Percentiles rank a stretch among this genome's conserved stretches.
Evolutionary conservation across 2,329 filamentous ascomycete genomes (phyloP).

Genomic region (Neopestalotiopsis sp.): DNA sequence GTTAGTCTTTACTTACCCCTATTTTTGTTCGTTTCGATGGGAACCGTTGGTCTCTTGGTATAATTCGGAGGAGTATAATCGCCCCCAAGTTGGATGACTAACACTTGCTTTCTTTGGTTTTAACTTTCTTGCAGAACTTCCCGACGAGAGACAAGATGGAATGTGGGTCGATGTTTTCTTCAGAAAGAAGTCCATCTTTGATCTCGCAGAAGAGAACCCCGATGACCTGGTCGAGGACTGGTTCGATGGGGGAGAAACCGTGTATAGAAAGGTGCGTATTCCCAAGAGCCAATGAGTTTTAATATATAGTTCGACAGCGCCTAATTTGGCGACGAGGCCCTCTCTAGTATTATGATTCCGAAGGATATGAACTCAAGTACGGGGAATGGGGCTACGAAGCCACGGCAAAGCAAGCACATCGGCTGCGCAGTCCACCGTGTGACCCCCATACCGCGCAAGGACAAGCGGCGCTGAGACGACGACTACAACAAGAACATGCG

Average conservation of each 20-base stretch:
- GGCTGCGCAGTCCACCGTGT: neutral
- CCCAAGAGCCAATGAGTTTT: neutral
- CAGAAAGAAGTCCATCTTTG: neutral
- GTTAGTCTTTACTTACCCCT: neutral
- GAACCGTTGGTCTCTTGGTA: neutral
- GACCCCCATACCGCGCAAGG: too few species aligned
- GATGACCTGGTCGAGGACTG: neutral
- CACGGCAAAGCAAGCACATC: neutral
- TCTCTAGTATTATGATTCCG: neutral
- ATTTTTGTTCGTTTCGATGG: too few species aligned
- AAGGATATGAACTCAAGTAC: neutral
- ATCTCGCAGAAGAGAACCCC: neutral
- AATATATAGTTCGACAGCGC: neutral
- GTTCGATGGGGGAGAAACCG: neutral
- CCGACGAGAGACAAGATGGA: neutral
- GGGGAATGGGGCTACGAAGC: neutral
- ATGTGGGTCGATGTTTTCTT: conserved; percentile 6
- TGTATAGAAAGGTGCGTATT: conserved; percentile 1
- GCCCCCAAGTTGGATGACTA: neutral
- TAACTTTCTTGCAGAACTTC: neutral
- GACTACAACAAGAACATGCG: too few species aligned
- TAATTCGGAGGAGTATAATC: neutral
- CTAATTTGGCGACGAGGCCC: neutral
- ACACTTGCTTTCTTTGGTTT: too few species aligned
- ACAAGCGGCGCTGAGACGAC: too few species aligned